Conservation (phyloP, 2,329 filamentous ascomycete species). For the Colletotrichum magnum region DNA sequence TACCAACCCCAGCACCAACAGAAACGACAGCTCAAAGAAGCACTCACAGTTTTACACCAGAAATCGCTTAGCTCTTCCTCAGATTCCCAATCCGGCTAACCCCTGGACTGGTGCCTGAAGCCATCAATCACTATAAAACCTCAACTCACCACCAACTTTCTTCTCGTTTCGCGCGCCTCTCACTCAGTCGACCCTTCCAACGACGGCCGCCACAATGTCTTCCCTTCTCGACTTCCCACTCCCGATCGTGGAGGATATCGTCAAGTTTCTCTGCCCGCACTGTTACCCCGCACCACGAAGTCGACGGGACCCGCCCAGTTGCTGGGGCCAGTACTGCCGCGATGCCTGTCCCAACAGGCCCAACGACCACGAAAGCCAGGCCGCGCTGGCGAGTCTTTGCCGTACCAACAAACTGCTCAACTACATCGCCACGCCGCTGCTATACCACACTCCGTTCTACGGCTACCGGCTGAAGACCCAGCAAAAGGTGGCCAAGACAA, state of each 20-base stretch:
- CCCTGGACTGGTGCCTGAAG: neutral
- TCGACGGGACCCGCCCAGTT: neutral
- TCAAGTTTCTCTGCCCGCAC: neutral
- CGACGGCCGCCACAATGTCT: neutral
- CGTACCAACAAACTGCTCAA: neutral
- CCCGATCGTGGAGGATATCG: neutral
- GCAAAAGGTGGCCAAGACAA: neutral
- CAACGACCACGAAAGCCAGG: neutral
- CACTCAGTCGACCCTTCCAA: neutral
- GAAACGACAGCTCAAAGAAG: too few species aligned
- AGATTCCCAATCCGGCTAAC: too few species aligned
- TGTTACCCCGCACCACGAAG: neutral
- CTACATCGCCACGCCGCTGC: conserved; percentile 1
- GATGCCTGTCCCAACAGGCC: neutral
- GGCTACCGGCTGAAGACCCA: neutral
- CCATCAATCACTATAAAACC: neutral
- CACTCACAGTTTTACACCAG: too few species aligned
- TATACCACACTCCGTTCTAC: neutral
- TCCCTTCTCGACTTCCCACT: neutral
- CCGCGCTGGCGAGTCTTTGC: conserved; percentile 1
- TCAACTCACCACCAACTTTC: neutral
- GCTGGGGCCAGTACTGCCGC: neutral
- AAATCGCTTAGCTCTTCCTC: too few species aligned
- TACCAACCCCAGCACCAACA: too few species aligned
- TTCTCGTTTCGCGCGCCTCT: neutral